These are phyloP conservation scores for Datura wrightii DNA, from an alignment of 257 asterid species.

Conservation along the genomic window DNA sequence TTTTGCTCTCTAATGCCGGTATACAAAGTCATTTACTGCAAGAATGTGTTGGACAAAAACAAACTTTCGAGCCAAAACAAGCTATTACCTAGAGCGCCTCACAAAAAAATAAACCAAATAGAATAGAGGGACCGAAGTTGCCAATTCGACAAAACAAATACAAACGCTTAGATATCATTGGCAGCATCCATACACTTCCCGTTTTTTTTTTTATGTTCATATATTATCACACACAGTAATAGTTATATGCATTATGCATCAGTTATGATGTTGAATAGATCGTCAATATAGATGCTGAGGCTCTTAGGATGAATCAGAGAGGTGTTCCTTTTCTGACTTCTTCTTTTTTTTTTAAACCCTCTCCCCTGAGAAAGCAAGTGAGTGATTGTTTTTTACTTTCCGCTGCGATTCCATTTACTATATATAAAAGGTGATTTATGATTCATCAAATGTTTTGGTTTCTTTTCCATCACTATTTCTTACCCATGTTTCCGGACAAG, in stretches of 20 bases:
- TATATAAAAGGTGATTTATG: background rate
- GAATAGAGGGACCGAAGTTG: background rate
- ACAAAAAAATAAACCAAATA: background rate
- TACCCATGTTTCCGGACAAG: background rate
- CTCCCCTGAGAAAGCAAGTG: background rate
- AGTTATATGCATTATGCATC: background rate
- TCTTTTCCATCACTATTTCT: background rate
- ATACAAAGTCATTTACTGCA: background rate
- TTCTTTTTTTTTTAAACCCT: background rate
- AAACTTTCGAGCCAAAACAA: background rate
- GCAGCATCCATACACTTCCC: background rate
- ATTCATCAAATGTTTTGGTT: background rate
- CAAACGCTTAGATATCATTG: background rate
- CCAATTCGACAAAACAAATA: background rate
- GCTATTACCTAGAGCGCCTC: background rate
- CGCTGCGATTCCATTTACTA: background rate
- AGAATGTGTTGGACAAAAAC: background rate
- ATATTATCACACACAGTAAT: background rate
- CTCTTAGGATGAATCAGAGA: background rate
- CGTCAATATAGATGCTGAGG: background rate
- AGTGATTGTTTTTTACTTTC: background rate
- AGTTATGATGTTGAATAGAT: background rate
- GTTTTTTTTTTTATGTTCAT: background rate
- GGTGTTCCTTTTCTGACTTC: background rate
- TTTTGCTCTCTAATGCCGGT: background rate